Base-by-base conservation (phyloP, 306 rosid species). In the barrel medic (Medicago truncatula) region DNA sequence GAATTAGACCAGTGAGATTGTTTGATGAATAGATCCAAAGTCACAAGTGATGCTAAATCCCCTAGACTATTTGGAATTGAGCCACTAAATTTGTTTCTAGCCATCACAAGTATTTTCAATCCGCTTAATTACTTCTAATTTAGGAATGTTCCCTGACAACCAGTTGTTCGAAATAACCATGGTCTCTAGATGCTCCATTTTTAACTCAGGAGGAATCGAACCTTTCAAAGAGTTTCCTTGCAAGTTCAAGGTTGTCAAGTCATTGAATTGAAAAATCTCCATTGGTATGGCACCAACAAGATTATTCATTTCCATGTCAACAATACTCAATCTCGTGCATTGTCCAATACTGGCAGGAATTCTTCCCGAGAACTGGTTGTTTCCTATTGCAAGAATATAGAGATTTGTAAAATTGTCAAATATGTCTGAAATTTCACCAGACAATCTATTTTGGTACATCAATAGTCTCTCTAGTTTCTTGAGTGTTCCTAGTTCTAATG, bases 1-100 rank as follows among this genome's bases (percentile, higher is more conserved):
- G 86, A 68, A 86, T 80, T 10, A 39, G 3, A 2, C 89, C 86
- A 0, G 76, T 69, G 46, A 86, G 85, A 71, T 70, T 64, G 81
- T 86, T 83, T 58, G 83, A 86, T 40, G 89, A n/a, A 83, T 20
- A 86, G 13, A 23, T 86, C 81, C 79, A 86, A 70, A 25, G 66
- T 77, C 78, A 47, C 74, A 47, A 83, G 67, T 15, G 83, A 80
- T 12, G 14, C 1, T 58, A 80, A 58, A 28, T 73, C 59, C 63
- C 81, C 86, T 14, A 86, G 8, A 49, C 46, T 57, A 25, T 59
- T 70, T 21, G 85, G 89, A 18, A 86, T 70, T 34, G 76, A 65
- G 52, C 83, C 85, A 70, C 43, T 77, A 15, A 86, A 73, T 5
- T 65, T 77, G 79, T 86, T 83, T 83, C 79, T 50, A 21, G 73